Conservation (phyloP, 2,329 filamentous ascomycete species). For the Cladosporium sp. region DNA sequence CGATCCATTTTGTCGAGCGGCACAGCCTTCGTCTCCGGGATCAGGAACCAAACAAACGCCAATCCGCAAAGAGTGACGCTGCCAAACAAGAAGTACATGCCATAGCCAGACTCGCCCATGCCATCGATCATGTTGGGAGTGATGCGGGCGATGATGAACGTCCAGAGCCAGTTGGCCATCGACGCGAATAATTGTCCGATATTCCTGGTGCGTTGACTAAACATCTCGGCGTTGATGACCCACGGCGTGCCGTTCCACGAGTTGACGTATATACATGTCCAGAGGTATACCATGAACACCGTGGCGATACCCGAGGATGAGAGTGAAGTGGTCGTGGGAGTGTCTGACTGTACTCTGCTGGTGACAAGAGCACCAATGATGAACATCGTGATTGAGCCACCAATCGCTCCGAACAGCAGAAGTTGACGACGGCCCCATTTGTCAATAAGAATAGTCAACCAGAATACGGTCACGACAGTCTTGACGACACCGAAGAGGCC, state of each 20-base stretch:
- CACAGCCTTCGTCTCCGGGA: slow-evolving; percentile 11
- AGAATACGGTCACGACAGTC: slow-evolving; percentile 13
- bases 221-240: slow-evolving; percentile 47
- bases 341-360: background rate
- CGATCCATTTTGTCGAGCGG: slow-evolving; percentile 13
- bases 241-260: slow-evolving; percentile 39
- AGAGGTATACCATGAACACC: slow-evolving; percentile 12
- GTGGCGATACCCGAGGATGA: slow-evolving; percentile 8
- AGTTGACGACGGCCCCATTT: slow-evolving; percentile 13
- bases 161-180: slow-evolving; percentile 33
- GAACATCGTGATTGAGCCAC: slow-evolving; percentile 9
- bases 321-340: background rate
- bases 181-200: slow-evolving; percentile 33
- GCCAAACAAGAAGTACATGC: slow-evolving; percentile 34
- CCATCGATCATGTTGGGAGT: slow-evolving; percentile 35
- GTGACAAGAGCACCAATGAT: slow-evolving; percentile 12
- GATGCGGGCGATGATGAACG: slow-evolving; percentile 33
- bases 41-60: slow-evolving; percentile 10
- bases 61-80: slow-evolving; percentile 4
- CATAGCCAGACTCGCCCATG: slow-evolving; percentile 25
- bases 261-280: slow-evolving; percentile 39
- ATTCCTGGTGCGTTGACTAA: slow-evolving; percentile 37
- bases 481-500: slow-evolving; percentile 18
- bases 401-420: slow-evolving; percentile 5
- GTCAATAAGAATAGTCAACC: slow-evolving; percentile 9